These are phyloP conservation scores for Tylopilus sp. DNA, from an alignment of 768 basidiomycete species.

Conservation along the genomic window DNA sequence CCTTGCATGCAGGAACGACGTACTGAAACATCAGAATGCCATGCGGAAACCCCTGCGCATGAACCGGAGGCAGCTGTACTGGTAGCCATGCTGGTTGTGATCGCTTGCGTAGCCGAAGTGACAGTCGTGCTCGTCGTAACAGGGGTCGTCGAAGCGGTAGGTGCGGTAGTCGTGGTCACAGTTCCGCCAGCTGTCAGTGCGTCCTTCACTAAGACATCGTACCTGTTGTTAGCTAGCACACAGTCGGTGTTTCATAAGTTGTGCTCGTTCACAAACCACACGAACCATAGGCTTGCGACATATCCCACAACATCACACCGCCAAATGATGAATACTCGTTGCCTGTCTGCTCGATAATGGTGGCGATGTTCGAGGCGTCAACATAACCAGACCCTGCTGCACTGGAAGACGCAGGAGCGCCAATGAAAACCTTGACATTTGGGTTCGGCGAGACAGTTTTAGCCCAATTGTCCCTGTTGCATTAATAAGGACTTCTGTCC, in stretches of 20 bases:
- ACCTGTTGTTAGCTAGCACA: constrained; percentile 50
- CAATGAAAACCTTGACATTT: constrained; percentile 48
- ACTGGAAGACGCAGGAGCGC: constrained; percentile 42
- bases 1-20: constrained; percentile 7
- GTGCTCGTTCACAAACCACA: background rate
- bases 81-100: constrained; percentile 3
- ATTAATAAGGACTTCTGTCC: background rate
- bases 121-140: background rate
- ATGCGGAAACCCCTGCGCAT: constrained; percentile 43
- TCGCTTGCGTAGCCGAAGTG: constrained; percentile 6
- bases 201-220: constrained; percentile 58
- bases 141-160: constrained; percentile 22
- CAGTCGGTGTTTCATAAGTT: background rate
- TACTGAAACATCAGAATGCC: constrained; percentile 40
- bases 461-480: constrained; percentile 48
- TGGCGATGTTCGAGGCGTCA: constrained; percentile 30
- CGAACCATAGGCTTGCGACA: constrained; percentile 44
- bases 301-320: constrained; percentile 44
- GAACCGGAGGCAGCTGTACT: constrained; percentile 21
- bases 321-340: constrained; percentile 43
- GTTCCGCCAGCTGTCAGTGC: constrained; percentile 39
- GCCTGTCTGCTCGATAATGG: constrained; percentile 33
- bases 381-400: constrained; percentile 48
- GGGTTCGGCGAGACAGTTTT: constrained; percentile 40
- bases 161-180: too few species aligned